Evolutionary conservation across 2,329 filamentous ascomycete genomes (phyloP).

Genomic region (Alternaria tenuissima): DNA sequence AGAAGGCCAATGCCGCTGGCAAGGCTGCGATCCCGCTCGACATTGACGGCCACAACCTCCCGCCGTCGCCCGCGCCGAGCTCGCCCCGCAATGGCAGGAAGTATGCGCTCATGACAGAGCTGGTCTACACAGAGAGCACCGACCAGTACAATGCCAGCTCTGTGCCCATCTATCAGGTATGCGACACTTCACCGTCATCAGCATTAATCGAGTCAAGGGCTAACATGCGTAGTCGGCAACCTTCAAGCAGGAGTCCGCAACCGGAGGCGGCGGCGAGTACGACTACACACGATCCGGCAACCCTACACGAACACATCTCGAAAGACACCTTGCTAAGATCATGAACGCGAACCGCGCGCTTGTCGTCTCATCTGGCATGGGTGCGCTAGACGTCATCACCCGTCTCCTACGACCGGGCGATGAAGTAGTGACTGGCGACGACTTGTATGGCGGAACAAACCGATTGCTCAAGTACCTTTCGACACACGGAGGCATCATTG

Average conservation of each 20-base stretch:
- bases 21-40: constrained; percentile 53
- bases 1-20: constrained; percentile 48
- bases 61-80: constrained; percentile 83
- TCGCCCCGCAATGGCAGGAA: constrained; percentile 85
- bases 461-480: constrained; percentile 91
- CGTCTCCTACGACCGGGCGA: constrained; percentile 89
- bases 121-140: constrained; percentile 94
- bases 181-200: not conserved
- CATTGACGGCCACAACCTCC: constrained; percentile 51
- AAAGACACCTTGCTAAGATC: constrained; percentile 97
- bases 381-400: constrained; percentile 94
- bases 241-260: constrained; percentile 89
- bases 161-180: constrained; percentile 91
- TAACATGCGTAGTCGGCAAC: constrained; percentile 76
- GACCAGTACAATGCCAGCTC: constrained; percentile 98
- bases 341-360: constrained; percentile 94
- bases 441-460: constrained; percentile 95
- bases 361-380: constrained; percentile 97
- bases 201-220: not conserved
- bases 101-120: constrained; percentile 93
- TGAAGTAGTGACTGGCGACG: constrained; percentile 96
- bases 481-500: constrained; percentile 86
- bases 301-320: constrained; percentile 92
- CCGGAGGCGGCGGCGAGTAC: constrained; percentile 84
- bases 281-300: constrained; percentile 99